A percentile compares a stretch with the other conserved stretches of the same genome.
These are phyloP conservation scores for Coleophoma eucalyptorum DNA, from an alignment of 2,329 filamentous ascomycete species.

Conservation along the genomic window DNA sequence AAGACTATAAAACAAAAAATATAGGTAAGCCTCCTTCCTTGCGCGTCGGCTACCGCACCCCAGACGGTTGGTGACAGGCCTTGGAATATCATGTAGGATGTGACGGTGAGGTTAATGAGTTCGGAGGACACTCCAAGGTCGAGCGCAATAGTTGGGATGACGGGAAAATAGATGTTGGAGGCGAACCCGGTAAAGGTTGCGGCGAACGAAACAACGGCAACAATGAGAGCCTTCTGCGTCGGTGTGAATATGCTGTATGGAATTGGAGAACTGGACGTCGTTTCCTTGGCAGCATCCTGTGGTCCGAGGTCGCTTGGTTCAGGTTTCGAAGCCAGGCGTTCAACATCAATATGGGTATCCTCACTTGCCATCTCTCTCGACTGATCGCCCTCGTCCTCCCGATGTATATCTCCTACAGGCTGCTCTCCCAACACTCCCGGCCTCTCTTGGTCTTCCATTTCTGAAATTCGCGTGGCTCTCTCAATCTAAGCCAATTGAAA, in stretches of 20 bases:
- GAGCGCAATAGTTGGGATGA: constrained; percentile 16
- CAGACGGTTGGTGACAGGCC: constrained; percentile 50
- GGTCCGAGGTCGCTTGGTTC: too few species aligned
- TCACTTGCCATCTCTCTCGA: too few species aligned
- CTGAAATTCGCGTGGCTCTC: too few species aligned
- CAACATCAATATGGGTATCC: too few species aligned
- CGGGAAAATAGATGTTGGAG: constrained; percentile 23
- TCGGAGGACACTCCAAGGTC: constrained; percentile 17
- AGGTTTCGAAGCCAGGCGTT: too few species aligned
- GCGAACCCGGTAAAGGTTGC: constrained; percentile 20
- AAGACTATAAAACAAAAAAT: constrained; percentile 42
- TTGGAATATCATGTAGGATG: constrained; percentile 43
- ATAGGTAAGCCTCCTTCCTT: constrained; percentile 50
- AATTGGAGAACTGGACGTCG: constrained; percentile 1
- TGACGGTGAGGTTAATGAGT: constrained; percentile 23
- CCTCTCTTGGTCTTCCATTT: too few species aligned
- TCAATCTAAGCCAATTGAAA: too few species aligned
- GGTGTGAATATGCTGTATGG: constrained; percentile 20
- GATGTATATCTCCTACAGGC: too few species aligned
- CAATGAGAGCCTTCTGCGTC: constrained; percentile 16
- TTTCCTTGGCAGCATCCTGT: too few species aligned
- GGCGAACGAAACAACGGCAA: constrained; percentile 14
- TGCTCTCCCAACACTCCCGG: too few species aligned
- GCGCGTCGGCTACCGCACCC: constrained; percentile 35
- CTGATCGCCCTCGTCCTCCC: too few species aligned